Evolutionary conservation across 257 asterid genomes (phyloP).

Genomic region (Plantago ovata): DNA sequence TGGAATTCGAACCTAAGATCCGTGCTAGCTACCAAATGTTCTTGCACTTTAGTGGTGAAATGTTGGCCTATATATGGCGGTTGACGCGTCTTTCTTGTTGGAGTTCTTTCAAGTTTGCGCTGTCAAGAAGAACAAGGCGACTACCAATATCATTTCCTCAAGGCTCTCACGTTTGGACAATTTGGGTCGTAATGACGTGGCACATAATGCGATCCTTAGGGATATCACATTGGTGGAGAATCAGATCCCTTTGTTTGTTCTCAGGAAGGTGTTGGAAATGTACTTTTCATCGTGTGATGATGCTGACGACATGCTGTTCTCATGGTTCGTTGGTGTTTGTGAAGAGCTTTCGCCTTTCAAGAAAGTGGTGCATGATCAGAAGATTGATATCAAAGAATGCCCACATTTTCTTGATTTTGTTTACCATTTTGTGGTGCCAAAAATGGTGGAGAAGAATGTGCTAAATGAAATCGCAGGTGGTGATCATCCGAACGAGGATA

Average conservation of each 20-base stretch:
- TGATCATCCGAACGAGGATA: no score
- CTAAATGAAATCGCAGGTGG: no score
- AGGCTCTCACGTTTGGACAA: conserved; percentile 36
- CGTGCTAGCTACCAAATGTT: conserved; percentile 52
- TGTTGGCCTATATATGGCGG: conserved; percentile 62
- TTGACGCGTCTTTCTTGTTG: conserved; percentile 50
- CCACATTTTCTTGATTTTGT: conserved; percentile 54
- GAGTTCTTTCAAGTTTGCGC: conserved; percentile 48
- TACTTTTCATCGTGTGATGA: conserved; percentile 27
- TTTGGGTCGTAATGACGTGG: conserved; percentile 23
- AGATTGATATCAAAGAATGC: conserved; percentile 4
- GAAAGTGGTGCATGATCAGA: neutral
- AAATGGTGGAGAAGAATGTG: neutral
- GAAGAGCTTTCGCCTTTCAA: conserved; percentile 8
- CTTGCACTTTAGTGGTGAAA: conserved; percentile 29
- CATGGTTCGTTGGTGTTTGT: conserved; percentile 11
- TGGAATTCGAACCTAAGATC: conserved; percentile 29
- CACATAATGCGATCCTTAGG: conserved; percentile 39
- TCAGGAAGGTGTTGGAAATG: conserved; percentile 38
- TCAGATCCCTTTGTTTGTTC: conserved; percentile 51
- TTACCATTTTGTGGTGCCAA: conserved; percentile 44
- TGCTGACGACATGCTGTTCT: conserved; percentile 29
- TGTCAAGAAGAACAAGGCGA: conserved; percentile 11
- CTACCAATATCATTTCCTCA: neutral
- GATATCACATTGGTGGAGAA: conserved; percentile 62